Evolutionary conservation across 2,329 filamentous ascomycete species (phyloP), one percentile per base, ranked within the genome.

Genomic region (Ophiostoma piceae): DNA sequence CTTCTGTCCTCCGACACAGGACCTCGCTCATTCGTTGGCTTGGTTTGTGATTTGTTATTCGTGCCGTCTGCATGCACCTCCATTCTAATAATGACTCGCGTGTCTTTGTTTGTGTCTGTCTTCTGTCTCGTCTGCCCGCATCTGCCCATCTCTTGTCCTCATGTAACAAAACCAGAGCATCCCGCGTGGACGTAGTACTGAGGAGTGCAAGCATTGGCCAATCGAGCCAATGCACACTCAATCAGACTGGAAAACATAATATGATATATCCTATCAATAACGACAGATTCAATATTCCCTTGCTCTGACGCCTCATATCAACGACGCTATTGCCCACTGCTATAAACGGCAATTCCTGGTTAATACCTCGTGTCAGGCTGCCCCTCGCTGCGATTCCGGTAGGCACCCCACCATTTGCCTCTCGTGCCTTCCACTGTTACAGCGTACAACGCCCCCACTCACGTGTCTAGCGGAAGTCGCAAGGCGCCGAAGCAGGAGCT

Each of bases 401-500:
- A 35, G 32, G 32, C 60, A 65, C 62, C 62, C 35, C 62, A 65
- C 35, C 51, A 26, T 12, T 26, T 26, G 39, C 39, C 39, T 12
- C 39, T 41, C 39, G 5, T 12, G 39, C 39, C 39, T 11, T 41
- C 12, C 39, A 41, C 39, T 41, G 39, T 41, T 41, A 41, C 8
- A 9, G 12, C 12, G 39, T 41, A 41, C 8, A 1, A 7, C 19
- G 32, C 32, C 62, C 62, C 32, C 35, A 65, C 32, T 39, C 62
- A 65, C 65, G 22, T 57, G n/a, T 57, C 51, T 57, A 22, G 51
- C 51, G 51, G 51, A 57, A 57, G 29, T 37, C 57, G 37, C 65
- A 41, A 71, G 67, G 41, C 68, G 70, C 71, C 70, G 70, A 72
- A 70, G 67, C 68, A 72, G 70, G 71, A 72, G 71, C 60, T 2